phyloP scores from a whole-genome alignment of 371 early-diverging fungal genomes.

The Synchytrium microbalum region DNA sequence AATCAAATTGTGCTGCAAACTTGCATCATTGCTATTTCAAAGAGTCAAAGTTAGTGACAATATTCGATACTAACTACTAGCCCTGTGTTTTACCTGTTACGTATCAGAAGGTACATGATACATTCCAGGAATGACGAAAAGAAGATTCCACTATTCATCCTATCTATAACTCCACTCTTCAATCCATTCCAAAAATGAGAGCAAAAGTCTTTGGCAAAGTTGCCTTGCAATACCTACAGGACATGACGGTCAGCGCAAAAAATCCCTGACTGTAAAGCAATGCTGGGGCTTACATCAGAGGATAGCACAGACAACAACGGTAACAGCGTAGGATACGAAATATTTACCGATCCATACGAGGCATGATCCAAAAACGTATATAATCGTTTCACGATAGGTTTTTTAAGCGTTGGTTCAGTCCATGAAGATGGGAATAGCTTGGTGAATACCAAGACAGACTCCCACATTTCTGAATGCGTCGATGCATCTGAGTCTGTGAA shows the following conservation, averaged over 20 bases:
- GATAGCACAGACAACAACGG: slow-evolving; percentile 55
- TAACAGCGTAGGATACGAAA: slow-evolving; percentile 65
- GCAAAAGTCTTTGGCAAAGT: slow-evolving; percentile 53
- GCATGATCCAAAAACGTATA: slow-evolving; percentile 56
- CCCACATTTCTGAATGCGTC: slow-evolving; percentile 57
- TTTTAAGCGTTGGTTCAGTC: slow-evolving; percentile 41
- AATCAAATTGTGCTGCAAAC: background rate
- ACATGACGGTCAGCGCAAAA: background rate
- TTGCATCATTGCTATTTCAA: background rate
- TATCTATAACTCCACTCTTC: slow-evolving; percentile 41
- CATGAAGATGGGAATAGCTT: slow-evolving; percentile 58
- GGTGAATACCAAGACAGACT: slow-evolving; percentile 28
- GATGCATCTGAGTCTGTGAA: slow-evolving; percentile 41
- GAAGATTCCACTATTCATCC: slow-evolving; percentile 42
- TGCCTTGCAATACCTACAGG: slow-evolving; percentile 24
- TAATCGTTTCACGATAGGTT: slow-evolving; percentile 55
- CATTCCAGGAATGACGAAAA: slow-evolving; percentile 44
- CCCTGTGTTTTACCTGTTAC: background rate
- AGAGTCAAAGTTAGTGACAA: no score
- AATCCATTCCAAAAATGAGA: slow-evolving; percentile 61
- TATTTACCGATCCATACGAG: slow-evolving; percentile 50
- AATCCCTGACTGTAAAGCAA: slow-evolving; percentile 4
- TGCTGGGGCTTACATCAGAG: slow-evolving; percentile 26
- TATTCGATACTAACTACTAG: no score
- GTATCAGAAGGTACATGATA: background rate